Evolutionary conservation across 2,329 filamentous ascomycete genomes (phyloP), one percentile per base, ranked within the genome.

Genomic region (Epichloe uncinata): DNA sequence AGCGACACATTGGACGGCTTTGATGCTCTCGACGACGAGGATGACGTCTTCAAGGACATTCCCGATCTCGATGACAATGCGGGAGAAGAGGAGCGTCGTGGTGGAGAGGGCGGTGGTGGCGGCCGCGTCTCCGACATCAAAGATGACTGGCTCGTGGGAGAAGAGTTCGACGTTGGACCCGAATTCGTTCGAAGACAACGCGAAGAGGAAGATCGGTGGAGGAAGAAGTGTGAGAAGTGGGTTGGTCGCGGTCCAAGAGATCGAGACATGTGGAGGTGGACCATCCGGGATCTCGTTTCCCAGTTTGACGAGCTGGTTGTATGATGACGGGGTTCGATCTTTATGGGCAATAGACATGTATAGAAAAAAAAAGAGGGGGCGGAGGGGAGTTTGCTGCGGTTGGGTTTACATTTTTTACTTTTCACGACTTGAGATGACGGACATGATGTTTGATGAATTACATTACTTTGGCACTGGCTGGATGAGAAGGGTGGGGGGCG

Each of bases 161-260:
- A 98, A 67, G 93, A 98, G 64, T 98, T 98, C 60, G 93, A 98
- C 63, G 88, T 98, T 50, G 93, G 93, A 0, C 93, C 91, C 3
- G 88, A 94, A 65, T 98, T 97, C 62, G 83, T 97, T 55, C 78
- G 84, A 58, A 77, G 90, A 55, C 91, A 97, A 63, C 78, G 86
- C 52, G 88, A 91, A 60, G 93, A 98, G 68, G 93, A 98, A 69
- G 84, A 87, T 45, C 78, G 87, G 53, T 98, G 93, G 93, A 78
- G 84, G 57, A 82, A 83, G 64, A 91, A 90, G 69, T 91, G 91
- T 57, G 84, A 86, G 63, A 82, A 79, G 60, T 98, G 93, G 93
- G 79, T 91, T 55, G 77, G 77, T 47, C 69, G 75, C 55, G 74
- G 77, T 47, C 66, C 71, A 34, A 69, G 74, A 51, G 73, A 79